Evolutionary conservation across 108 stramenopile genomes (phyloP).

Genomic region (Parmales sp.): DNA sequence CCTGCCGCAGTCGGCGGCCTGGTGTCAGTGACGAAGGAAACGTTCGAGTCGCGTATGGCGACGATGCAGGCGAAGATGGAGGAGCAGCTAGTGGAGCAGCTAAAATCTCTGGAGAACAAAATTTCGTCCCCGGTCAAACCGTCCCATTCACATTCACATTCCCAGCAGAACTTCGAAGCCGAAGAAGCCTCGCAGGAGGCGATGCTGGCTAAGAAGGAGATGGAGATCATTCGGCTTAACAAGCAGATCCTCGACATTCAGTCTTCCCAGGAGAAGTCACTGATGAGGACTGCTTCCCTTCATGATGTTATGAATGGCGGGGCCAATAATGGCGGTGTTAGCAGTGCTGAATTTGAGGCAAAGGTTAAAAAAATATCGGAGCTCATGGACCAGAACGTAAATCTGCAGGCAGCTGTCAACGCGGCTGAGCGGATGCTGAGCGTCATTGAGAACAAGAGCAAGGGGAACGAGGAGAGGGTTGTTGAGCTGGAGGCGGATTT

Average conservation of each 20-base stretch:
- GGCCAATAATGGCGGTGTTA: too few species aligned
- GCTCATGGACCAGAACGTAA: too few species aligned
- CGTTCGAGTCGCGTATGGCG: conserved; percentile 28
- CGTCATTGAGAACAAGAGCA: background rate
- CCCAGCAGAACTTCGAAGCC: conserved; percentile 17
- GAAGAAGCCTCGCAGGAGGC: conserved; percentile 16
- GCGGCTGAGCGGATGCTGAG: too few species aligned
- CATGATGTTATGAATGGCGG: too few species aligned
- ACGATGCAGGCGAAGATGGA: conserved; percentile 33
- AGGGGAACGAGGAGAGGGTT: background rate
- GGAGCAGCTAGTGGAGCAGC: conserved; percentile 22
- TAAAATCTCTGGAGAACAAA: conserved; percentile 31
- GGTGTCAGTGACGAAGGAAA: conserved; percentile 14
- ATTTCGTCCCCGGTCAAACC: conserved; percentile 14
- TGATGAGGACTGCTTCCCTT: too few species aligned
- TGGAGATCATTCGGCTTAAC: conserved; percentile 31
- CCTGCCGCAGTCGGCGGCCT: too few species aligned
- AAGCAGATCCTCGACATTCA: conserved; percentile 22
- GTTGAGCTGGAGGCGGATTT: background rate
- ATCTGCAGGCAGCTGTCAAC: too few species aligned
- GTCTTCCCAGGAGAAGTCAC: background rate
- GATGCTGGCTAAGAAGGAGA: conserved; percentile 31
- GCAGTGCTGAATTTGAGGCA: too few species aligned
- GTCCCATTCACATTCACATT: conserved; percentile 9
- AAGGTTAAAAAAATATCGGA: too few species aligned